A percentile compares a stretch with the other conserved stretches of the same genome.
Evolutionary conservation across 768 basidiomycete species (phyloP).

Genomic region (Termitomyces sp.): DNA sequence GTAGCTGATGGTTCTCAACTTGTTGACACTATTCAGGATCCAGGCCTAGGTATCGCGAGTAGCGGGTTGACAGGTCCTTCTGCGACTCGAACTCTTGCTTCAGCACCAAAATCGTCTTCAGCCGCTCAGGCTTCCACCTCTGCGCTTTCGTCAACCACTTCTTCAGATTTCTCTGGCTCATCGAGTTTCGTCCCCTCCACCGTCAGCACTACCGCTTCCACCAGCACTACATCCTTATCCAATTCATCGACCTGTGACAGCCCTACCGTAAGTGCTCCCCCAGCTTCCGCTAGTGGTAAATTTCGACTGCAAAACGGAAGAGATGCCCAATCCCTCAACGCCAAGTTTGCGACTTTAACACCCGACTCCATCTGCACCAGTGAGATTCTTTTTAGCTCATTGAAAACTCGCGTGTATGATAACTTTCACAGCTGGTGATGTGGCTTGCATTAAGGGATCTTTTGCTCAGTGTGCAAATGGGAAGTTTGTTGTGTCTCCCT

Average conservation of each 20-base stretch:
- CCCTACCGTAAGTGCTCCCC: background rate
- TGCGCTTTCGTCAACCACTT: conserved; percentile 3
- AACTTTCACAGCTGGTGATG: conserved; percentile 23
- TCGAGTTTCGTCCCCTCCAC: conserved; percentile 4
- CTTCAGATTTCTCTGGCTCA: background rate
- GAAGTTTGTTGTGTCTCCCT: conserved; percentile 34
- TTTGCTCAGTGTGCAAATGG: conserved; percentile 52
- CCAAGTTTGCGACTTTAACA: conserved; percentile 43
- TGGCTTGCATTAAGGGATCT: conserved; percentile 36
- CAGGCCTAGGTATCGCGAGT: conserved; percentile 21
- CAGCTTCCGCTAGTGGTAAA: conserved; percentile 14
- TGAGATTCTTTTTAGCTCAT: no score
- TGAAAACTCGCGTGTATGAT: no score
- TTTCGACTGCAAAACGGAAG: conserved; percentile 41
- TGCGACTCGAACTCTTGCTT: background rate
- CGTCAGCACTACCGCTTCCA: conserved; percentile 1
- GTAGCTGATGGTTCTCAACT: conserved; percentile 45
- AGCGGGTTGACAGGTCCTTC: background rate
- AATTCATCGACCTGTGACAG: background rate
- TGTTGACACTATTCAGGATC: conserved; percentile 24
- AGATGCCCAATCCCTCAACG: conserved; percentile 45
- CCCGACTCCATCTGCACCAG: background rate
- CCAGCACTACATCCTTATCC: conserved; percentile 5
- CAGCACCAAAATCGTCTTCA: background rate
- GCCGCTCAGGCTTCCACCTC: conserved; percentile 3